Evolutionary conservation across 2,329 filamentous ascomycete species (phyloP), one percentile per base, ranked within the genome.

Genomic region (Beauveria brongniartii): DNA sequence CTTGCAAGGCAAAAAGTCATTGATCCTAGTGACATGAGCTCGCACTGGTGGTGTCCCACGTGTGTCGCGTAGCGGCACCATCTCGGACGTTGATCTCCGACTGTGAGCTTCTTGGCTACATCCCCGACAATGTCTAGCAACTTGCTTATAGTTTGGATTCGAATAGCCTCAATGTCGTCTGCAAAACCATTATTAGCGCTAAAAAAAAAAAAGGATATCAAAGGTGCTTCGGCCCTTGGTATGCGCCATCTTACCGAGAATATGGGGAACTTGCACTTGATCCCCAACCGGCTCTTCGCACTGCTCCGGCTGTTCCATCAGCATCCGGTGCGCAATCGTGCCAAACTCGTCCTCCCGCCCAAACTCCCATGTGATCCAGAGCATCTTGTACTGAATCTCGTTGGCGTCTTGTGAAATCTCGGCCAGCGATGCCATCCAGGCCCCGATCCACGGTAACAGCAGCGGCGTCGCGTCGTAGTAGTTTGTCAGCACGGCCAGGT

Each of bases 311-410:
- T 40, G n/a, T 10, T 53, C 50, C 30, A 30, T 37, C 30, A 40
- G 20, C 50, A 53, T 40, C 1, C 30, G 50, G 20, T 40, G 58
- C 12, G 67, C 62, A 9, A 64, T 63, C 7, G 37, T 43, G 26
- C 62, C 51, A 41, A 73, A 72, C 1, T 62, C 55, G 6, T 66
- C 62, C 3, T 63, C 56, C 10, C 65, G 61, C 0, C 71, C 71
- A 26, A 73, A 59, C 62, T 72, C 70, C 67, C 71, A 73, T 0
- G 68, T 63, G 3, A 73, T 66, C 65, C 69, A 72, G 3, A 73
- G 55, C 3, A 70, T 44, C 53, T 69, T 68, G 10, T 67, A 63
- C 55, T 68, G 57, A 9, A 63, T 55, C 5, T 60, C 60, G 18
- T 63, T 64, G 2, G 65, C 65, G 8, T 65, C 62, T 1, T 58